phyloP scores from a whole-genome alignment of 73 alveolate genomes.

The Breviolum minutum region DNA sequence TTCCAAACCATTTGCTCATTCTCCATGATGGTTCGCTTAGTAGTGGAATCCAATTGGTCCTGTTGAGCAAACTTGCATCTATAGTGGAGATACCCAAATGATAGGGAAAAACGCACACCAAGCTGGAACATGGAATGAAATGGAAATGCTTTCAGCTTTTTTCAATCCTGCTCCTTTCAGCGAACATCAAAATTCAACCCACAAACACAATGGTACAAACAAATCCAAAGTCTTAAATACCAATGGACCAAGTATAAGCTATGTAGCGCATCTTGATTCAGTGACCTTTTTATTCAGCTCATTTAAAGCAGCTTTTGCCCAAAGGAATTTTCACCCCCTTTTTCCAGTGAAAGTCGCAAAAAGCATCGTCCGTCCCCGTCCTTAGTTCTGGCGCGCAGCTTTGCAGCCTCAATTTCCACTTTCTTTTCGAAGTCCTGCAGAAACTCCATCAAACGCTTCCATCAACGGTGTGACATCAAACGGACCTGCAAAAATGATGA shows the following conservation, averaged over 20 bases:
- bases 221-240: no score
- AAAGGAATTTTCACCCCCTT: no score
- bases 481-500: not conserved
- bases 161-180: no score
- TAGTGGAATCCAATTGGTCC: constrained; percentile 93
- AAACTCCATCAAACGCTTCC: not conserved
- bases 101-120: not conserved
- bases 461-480: not conserved
- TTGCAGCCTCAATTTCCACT: constrained; percentile 60
- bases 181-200: no score
- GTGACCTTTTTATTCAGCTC: no score
- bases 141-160: no score
- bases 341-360: not conserved
- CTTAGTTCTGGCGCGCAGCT: constrained; percentile 86
- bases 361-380: not conserved
- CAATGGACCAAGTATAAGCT: no score
- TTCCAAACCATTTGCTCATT: constrained; percentile 85
- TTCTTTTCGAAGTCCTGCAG: constrained; percentile 58
- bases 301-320: no score
- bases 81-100: no score
- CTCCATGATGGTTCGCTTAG: constrained; percentile 94
- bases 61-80: not conserved
- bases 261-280: no score
- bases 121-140: no score
- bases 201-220: no score